These are phyloP conservation scores for Plenodomus tracheiphilus DNA, from an alignment of 2,329 filamentous ascomycete genomes.

Conservation along the genomic window DNA sequence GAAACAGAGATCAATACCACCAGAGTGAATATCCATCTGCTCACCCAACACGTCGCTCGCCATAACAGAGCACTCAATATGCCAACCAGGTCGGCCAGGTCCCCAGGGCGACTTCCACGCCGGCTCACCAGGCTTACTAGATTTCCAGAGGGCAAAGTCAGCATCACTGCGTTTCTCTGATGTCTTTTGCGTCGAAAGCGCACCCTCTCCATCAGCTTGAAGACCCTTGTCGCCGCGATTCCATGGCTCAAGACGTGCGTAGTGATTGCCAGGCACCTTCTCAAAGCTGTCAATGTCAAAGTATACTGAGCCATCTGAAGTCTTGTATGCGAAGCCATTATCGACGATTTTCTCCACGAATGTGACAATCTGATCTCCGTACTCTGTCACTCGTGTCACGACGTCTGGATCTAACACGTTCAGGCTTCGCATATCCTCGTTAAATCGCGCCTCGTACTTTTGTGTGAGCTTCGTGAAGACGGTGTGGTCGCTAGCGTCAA, in stretches of 20 bases:
- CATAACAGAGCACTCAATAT: slow-evolving; percentile 97
- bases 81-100: slow-evolving; percentile 86
- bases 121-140: slow-evolving; percentile 87
- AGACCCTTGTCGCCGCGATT: slow-evolving; percentile 81
- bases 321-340: slow-evolving; percentile 82
- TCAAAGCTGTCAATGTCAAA: slow-evolving; percentile 91
- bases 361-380: slow-evolving; percentile 80
- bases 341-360: slow-evolving; percentile 83
- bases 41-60: slow-evolving; percentile 83
- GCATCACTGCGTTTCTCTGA: slow-evolving; percentile 73
- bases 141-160: slow-evolving; percentile 95
- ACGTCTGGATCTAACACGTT: slow-evolving; percentile 84
- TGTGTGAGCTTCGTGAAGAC: slow-evolving; percentile 88
- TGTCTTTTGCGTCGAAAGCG: slow-evolving; percentile 61
- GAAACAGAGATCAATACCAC: slow-evolving; percentile 89
- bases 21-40: slow-evolving; percentile 89
- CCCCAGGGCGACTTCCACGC: slow-evolving; percentile 90
- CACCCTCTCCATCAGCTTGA: slow-evolving; percentile 87
- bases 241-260: slow-evolving; percentile 83
- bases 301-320: slow-evolving; percentile 82
- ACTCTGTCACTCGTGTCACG: slow-evolving; percentile 89
- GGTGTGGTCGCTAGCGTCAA: slow-evolving; percentile 64
- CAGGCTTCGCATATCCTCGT: slow-evolving; percentile 81
- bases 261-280: slow-evolving; percentile 73
- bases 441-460: slow-evolving; percentile 85